Conservation (phyloP, 164 flowering plant genomes). For the Litsea cubeba region DNA sequence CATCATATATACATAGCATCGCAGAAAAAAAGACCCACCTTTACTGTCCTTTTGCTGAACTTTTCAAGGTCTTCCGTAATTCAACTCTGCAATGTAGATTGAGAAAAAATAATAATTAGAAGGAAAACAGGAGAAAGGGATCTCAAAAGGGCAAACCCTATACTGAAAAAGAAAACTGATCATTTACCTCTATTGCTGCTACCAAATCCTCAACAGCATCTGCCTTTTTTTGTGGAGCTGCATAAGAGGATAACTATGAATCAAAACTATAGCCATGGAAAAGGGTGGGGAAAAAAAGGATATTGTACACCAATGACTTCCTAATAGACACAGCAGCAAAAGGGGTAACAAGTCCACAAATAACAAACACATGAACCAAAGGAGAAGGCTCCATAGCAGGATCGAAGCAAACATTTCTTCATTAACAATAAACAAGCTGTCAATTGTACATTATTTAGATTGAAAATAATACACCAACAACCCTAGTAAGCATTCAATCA, state of each 20-base stretch:
- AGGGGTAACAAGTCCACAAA: too few species aligned
- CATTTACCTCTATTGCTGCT: constrained; percentile 65
- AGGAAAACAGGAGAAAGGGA: not conserved
- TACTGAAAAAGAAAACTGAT: not conserved
- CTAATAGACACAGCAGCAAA: too few species aligned
- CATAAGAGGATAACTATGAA: not conserved
- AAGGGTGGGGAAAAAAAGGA: not conserved
- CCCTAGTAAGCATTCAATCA: too few species aligned
- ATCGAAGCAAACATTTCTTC: too few species aligned
- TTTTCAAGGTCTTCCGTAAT: constrained; percentile 86
- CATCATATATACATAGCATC: too few species aligned
- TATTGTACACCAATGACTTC: too few species aligned
- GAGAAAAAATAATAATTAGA: not conserved
- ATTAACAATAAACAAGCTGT: too few species aligned
- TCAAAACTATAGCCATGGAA: not conserved
- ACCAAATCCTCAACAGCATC: constrained; percentile 83
- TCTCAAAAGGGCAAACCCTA: not conserved
- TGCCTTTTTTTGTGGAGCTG: constrained; percentile 69
- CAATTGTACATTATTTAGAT: too few species aligned
- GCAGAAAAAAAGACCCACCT: constrained; percentile 37
- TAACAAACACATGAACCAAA: too few species aligned
- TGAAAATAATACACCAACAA: too few species aligned
- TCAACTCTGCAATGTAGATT: constrained; percentile 49
- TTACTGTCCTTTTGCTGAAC: constrained; percentile 91
- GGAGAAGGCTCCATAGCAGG: too few species aligned